phyloP scores from a whole-genome alignment of 2,329 filamentous ascomycete species.

The Epichloe glyceriae region DNA sequence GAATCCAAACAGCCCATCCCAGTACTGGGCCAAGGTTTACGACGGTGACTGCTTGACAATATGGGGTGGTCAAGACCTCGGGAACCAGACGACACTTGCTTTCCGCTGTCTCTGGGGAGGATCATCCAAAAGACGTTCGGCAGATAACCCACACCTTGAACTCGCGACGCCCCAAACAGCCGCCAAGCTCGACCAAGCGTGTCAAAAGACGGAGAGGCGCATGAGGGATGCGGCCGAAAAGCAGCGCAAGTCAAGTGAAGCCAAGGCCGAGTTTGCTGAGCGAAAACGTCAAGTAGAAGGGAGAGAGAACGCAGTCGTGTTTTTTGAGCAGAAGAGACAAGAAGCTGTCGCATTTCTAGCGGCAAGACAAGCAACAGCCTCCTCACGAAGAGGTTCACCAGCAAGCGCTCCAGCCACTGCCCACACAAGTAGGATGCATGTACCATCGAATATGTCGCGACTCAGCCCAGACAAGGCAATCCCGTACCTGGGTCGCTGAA shows the following conservation, averaged over 20 bases:
- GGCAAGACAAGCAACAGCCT: constrained; percentile 12
- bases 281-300: constrained; percentile 27
- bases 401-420: constrained; percentile 13
- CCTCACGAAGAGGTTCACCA: constrained; percentile 18
- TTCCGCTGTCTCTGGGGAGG: constrained; percentile 46
- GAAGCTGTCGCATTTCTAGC: constrained; percentile 31
- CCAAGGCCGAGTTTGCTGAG: constrained; percentile 29
- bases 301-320: constrained; percentile 36
- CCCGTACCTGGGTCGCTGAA: neutral
- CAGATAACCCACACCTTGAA: constrained; percentile 14
- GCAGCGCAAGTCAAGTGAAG: constrained; percentile 28
- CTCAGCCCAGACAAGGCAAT: constrained; percentile 8
- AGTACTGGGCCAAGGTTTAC: constrained; percentile 55
- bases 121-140: constrained; percentile 29
- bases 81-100: constrained; percentile 30
- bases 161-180: constrained; percentile 28
- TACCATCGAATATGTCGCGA: constrained; percentile 3
- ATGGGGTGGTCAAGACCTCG: constrained; percentile 39
- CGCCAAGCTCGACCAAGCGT: constrained; percentile 35
- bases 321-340: constrained; percentile 34
- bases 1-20: constrained; percentile 40
- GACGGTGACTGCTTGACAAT: constrained; percentile 67
- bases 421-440: constrained; percentile 8
- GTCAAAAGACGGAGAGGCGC: constrained; percentile 30
- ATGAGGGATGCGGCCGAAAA: constrained; percentile 27